Evolutionary conservation across 2,329 filamentous ascomycete genomes (phyloP).

Genomic region (Gremmenia infestans): DNA sequence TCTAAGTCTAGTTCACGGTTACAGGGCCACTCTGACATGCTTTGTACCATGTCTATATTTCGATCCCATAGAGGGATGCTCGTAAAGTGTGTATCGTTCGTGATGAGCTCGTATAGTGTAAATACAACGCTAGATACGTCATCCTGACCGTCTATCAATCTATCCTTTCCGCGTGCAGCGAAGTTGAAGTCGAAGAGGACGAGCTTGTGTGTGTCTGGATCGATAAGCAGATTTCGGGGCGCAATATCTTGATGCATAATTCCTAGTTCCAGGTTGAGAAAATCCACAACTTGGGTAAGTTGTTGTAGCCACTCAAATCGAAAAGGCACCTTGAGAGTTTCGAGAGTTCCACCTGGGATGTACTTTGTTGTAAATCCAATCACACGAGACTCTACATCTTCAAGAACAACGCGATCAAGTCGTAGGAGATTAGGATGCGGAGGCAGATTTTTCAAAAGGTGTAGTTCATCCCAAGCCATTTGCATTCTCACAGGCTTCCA

Average conservation of each 20-base stretch:
- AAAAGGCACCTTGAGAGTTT: constrained; percentile 31
- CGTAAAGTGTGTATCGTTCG: constrained; percentile 12
- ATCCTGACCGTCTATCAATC: constrained; percentile 15
- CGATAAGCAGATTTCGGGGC: constrained; percentile 35
- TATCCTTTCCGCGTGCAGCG: constrained; percentile 8
- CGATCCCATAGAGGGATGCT: constrained; percentile 6
- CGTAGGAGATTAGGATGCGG: constrained; percentile 35
- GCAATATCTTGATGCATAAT: constrained; percentile 37
- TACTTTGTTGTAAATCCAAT: constrained; percentile 36
- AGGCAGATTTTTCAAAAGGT: constrained; percentile 33
- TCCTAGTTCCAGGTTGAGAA: constrained; percentile 35
- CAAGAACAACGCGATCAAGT: constrained; percentile 34
- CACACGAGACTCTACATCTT: constrained; percentile 30
- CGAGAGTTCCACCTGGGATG: constrained; percentile 33
- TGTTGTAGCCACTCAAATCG: constrained; percentile 35
- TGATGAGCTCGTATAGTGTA: constrained; percentile 19
- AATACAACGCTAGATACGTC: constrained; percentile 26
- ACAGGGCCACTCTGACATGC: constrained; percentile 11
- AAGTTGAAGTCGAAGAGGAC: constrained; percentile 35
- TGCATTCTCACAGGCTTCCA: constrained; percentile 8
- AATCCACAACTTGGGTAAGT: constrained; percentile 34
- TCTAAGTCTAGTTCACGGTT: constrained; percentile 12
- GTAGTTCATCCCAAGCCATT: constrained; percentile 34
- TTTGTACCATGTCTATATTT: constrained; percentile 15
- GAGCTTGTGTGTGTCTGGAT: constrained; percentile 31